Conservation (phyloP, 1,284 basidiomycete species). For the Xanthoconium separans region DNA sequence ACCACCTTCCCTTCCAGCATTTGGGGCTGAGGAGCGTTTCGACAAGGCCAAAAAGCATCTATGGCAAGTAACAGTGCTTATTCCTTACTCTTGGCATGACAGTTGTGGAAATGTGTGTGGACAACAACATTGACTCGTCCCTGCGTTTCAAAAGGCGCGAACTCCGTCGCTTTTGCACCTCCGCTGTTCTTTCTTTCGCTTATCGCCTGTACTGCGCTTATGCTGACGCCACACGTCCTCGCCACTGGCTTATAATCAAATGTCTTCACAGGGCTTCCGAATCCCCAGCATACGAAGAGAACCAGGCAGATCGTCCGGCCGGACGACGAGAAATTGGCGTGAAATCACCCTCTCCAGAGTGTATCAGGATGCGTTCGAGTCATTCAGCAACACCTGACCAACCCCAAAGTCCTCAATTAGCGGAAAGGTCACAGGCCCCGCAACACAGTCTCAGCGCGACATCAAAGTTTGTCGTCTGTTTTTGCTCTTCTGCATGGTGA, state of each 20-base stretch:
- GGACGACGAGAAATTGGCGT: conserved; percentile 13
- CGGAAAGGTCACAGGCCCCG: conserved; percentile 19
- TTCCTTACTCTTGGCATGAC: conserved; percentile 6
- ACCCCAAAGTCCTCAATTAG: conserved; percentile 20
- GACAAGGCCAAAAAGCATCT: conserved; percentile 37
- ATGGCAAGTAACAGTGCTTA: conserved; percentile 28
- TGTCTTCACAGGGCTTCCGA: conserved; percentile 31
- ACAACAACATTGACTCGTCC: conserved; percentile 12
- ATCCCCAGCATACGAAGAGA: conserved; percentile 26
- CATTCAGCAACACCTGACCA: conserved; percentile 19
- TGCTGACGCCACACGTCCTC: conserved; percentile 34
- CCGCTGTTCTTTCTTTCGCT: conserved; percentile 18
- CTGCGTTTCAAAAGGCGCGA: conserved; percentile 13
- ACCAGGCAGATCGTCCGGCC: conserved; percentile 12
- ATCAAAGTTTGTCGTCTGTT: conserved; percentile 26
- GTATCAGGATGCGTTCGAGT: conserved; percentile 18
- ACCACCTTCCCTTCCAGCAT: conserved; percentile 16
- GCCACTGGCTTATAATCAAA: conserved; percentile 23
- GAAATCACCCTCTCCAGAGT: conserved; percentile 25
- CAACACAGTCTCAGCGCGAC: conserved; percentile 25
- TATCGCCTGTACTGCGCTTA: conserved; percentile 21
- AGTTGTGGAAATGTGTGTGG: conserved; percentile 8
- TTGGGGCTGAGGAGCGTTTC: conserved; percentile 31
- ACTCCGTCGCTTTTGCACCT: conserved; percentile 17
- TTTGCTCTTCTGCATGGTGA: conserved; percentile 8